Conservation (phyloP, 176 grass and related monocot genomes). For the Pharus latifolius region DNA sequence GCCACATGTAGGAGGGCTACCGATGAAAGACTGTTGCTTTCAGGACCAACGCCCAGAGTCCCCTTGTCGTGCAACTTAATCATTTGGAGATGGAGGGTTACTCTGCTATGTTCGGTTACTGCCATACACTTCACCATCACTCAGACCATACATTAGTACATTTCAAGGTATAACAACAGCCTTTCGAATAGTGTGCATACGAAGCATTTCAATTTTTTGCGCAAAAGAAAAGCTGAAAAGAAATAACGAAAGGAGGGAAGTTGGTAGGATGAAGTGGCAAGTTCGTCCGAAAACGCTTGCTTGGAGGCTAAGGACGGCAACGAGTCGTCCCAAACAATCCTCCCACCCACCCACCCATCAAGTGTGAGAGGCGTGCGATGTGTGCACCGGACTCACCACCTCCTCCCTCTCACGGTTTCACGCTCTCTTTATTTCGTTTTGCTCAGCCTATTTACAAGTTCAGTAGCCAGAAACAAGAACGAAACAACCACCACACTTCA, state of each 20-base stretch:
- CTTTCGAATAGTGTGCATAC: neutral
- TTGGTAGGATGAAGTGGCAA: neutral
- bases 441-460: no score
- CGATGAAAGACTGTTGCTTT: no score
- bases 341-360: conserved; percentile 27
- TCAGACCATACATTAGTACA: neutral
- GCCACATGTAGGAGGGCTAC: no score
- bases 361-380: no score
- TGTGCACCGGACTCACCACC: neutral
- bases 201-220: neutral
- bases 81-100: neutral
- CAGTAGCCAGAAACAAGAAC: no score
- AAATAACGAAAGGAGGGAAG: neutral
- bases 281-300: conserved; percentile 6
- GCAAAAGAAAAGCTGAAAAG: neutral
- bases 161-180: neutral
- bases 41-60: neutral
- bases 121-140: neutral
- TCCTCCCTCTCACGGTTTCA: neutral
- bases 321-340: conserved; percentile 30
- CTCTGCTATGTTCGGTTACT: neutral
- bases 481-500: no score
- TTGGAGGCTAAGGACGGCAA: conserved; percentile 46
- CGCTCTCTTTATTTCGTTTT: no score
- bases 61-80: neutral